Base-by-base conservation (phyloP, 495 filamentous ascomycete genomes). In the Xylaria bambusicola region DNA sequence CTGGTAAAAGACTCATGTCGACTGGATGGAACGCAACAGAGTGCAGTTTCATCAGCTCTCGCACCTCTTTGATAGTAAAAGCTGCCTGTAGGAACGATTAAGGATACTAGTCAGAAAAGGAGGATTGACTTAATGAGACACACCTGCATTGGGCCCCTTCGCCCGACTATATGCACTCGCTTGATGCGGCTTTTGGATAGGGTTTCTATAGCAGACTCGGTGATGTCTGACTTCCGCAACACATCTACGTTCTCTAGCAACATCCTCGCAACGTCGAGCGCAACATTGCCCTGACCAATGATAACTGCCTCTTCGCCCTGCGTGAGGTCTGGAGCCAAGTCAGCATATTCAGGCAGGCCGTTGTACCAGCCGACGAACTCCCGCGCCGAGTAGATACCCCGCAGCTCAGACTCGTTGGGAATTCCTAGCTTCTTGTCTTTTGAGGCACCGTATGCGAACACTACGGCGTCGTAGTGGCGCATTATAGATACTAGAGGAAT, bases 291-390 rank as follows among this genome's bases (percentile, higher is more conserved):
- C 67, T 98, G 92, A 1, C 94, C 94, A 58, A 98, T 87, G 40
- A 98, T 82, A 17, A 96, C 85, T 3, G 91, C 95, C 63, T 93
- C 84, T 45, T 97, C 92, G 1, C 89, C 91, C 7, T 80, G 75
- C 1, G 84, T 84, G 13, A 98, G 82, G 66, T 91, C 84, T 1
- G 93, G 94, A 15, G 80, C 78, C n/a, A 97, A 74, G 63, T 84
- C 71, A 23, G 89, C 82, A 69, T 90, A 89, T 66, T 96, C 89
- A 0, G 94, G 95, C 0, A 96, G 80, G 17, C 95, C 93, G 68
- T 98, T 98, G 73, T 98, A 98, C 94, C 94, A 98, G 15, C 93
- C 94, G 6, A 98, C 95, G 72, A 98, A 98, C 49, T 91, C 89
- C 6, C 94, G 84, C 3, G 94, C 94, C 15, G 92, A 96, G 73